Evolutionary conservation across 2,329 filamentous ascomycete species (phyloP).

Genomic region (Fusarium sp.): DNA sequence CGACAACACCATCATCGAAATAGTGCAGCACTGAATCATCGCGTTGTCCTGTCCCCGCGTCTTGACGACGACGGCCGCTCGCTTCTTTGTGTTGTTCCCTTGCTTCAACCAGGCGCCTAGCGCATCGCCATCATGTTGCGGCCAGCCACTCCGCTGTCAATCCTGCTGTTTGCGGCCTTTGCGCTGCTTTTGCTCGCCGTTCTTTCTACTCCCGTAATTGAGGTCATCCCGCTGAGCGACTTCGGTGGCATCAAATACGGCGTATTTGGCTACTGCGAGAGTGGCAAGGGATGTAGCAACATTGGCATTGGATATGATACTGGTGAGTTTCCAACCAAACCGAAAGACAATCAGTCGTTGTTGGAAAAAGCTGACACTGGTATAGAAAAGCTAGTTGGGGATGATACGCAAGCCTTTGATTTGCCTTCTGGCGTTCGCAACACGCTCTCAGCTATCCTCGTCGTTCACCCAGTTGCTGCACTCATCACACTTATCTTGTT

Average conservation of each 20-base stretch:
- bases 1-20: conserved; percentile 13
- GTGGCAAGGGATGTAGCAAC: conserved; percentile 70
- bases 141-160: conserved; percentile 89
- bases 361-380: conserved; percentile 26
- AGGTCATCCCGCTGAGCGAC: conserved; percentile 83
- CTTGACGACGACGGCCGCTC: conserved; percentile 40
- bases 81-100: conserved; percentile 19
- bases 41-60: conserved; percentile 32
- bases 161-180: conserved; percentile 89
- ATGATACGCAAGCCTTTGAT: conserved; percentile 64
- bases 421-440: conserved; percentile 65
- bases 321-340: conserved; percentile 66
- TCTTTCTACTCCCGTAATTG: conserved; percentile 91
- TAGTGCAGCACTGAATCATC: conserved; percentile 3
- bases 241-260: conserved; percentile 85
- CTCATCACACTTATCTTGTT: conserved; percentile 88
- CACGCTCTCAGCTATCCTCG: conserved; percentile 86
- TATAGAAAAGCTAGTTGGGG: conserved; percentile 43
- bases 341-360: not conserved
- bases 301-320: conserved; percentile 89
- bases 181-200: conserved; percentile 86
- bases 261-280: conserved; percentile 89
- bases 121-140: conserved; percentile 76
- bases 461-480: conserved; percentile 92
- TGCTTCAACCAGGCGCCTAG: conserved; percentile 34